Base-by-base conservation (phyloP, 2,329 filamentous ascomycete genomes). In the Monilinia polystroma region DNA sequence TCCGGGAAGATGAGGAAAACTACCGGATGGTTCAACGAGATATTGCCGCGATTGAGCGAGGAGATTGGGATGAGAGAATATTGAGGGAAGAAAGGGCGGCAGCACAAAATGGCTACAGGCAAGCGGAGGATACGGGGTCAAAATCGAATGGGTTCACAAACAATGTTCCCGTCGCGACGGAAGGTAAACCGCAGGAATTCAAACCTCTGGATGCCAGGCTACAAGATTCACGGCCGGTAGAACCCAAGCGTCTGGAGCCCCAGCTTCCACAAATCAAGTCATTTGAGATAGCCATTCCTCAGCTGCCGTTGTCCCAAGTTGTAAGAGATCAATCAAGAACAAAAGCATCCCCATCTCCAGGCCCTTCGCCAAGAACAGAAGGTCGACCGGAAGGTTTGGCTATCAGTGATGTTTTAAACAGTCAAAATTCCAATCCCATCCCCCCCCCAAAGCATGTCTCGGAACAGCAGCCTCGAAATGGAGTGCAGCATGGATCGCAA, bases 1-100 rank as follows among this genome's bases (percentile, higher is more conserved):
- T 97, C 68, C 82, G 85, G 67, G 85, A 90, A 66, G 89, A 95
- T 69, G 93, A 97, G 80, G 83, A 82, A 67, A 83, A 81, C 63
- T 90, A 89, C 74, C 83, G 84, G 35, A 79, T 79, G 23, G 79
- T 94, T 54, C 84, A 87, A 76, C 82, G 81, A 67, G 90, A 97
- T 71, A 86, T 96, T 62, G 80, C 82, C 51, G 83, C 87, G 67
- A 83, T 95, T 59, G 86, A 93, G 76, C 82, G 83, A 73, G 85
- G 84, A 55, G 81, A 83, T 64, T 82, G 80, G 77, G 82, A 86
- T 68, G 79, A 83, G 49, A 71, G 72, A 43, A 63, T 72, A 51
- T 64, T 71, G 52, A 75, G 76, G 59, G 71, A 74, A 41, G 49
- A 62, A 29, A 47, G 26, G 29, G 16, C 49, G 51, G 32, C 53